A percentile compares a stretch with the other conserved stretches of the same genome.
phyloP scores from a whole-genome alignment of 257 asterid species.

The Echites panduratus region DNA sequence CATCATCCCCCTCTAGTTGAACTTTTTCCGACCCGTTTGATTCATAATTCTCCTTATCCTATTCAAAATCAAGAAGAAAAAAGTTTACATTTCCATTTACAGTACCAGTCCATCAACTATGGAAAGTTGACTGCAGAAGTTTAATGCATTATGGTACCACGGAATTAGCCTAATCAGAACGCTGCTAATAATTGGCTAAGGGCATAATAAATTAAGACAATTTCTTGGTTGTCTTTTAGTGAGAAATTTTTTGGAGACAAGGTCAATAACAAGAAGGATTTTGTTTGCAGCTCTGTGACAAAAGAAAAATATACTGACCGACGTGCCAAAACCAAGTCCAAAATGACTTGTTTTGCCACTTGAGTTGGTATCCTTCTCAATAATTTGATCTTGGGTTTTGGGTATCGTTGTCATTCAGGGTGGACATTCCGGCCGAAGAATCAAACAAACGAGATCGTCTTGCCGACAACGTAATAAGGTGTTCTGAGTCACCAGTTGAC shows the following conservation, averaged over 20 bases:
- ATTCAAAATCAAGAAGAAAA: not conserved
- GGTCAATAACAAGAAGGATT: conserved; percentile 28
- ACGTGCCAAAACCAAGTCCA: not conserved
- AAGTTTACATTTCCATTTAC: not conserved
- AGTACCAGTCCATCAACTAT: not conserved
- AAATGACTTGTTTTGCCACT: conserved; percentile 18
- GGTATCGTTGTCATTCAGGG: conserved; percentile 35
- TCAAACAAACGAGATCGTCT: conserved; percentile 40
- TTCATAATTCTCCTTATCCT: conserved; percentile 23
- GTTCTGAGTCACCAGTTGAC: conserved; percentile 30
- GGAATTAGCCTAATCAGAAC: not conserved
- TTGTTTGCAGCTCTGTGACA: conserved; percentile 19
- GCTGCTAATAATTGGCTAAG: not conserved
- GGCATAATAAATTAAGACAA: conserved; percentile 20
- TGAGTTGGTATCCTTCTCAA: conserved; percentile 15
- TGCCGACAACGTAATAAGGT: conserved; percentile 47
- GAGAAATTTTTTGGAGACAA: conserved; percentile 22
- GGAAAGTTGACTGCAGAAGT: conserved; percentile 20
- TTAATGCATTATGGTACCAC: not conserved
- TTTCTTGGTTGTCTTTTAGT: conserved; percentile 32
- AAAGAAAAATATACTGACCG: conserved; percentile 21
- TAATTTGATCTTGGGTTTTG: conserved; percentile 11
- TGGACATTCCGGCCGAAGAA: conserved; percentile 52
- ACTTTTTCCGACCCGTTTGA: conserved; percentile 12
- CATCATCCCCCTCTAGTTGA: conserved; percentile 47